phyloP scores from a whole-genome alignment of 108 stramenopile genomes.

The Schizochytrium sp. region DNA sequence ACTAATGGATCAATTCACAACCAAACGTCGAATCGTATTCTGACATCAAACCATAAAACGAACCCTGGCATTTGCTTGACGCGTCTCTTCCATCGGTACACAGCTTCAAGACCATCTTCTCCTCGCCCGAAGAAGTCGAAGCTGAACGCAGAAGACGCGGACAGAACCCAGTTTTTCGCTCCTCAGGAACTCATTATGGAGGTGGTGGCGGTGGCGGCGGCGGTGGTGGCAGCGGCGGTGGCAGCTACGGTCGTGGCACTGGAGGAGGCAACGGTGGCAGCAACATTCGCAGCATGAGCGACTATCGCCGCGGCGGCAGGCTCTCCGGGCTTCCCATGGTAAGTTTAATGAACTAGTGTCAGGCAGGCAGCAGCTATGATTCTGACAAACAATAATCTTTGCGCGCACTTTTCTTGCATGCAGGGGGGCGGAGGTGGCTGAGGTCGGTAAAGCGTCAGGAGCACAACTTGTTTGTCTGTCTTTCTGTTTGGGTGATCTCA shows the following conservation, averaged over 20 bases:
- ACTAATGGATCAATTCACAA: no score
- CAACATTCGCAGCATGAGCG: not conserved
- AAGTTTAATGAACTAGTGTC: not conserved
- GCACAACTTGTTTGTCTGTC: not conserved
- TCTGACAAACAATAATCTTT: not conserved
- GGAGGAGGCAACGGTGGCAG: not conserved
- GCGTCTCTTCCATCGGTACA: not conserved
- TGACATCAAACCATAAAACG: no score
- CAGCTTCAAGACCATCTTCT: not conserved
- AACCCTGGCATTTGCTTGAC: not conserved
- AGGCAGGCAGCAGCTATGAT: no score
- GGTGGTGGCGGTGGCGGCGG: constrained; percentile 1
- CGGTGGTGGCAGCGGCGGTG: not conserved
- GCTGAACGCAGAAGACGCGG: not conserved
- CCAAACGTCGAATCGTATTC: no score
- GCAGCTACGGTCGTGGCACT: no score
- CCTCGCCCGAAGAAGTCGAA: not conserved
- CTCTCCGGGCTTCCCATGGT: not conserved
- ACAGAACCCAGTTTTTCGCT: not conserved
- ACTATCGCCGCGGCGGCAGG: not conserved
- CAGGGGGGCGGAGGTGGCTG: not conserved
- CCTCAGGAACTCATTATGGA: not conserved
- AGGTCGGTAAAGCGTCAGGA: constrained; percentile 11
- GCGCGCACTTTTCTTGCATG: not conserved
- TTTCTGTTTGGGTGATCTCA: no score